These are phyloP conservation scores for Amauroascus niger DNA, from an alignment of 2,329 filamentous ascomycete genomes.

Conservation along the genomic window DNA sequence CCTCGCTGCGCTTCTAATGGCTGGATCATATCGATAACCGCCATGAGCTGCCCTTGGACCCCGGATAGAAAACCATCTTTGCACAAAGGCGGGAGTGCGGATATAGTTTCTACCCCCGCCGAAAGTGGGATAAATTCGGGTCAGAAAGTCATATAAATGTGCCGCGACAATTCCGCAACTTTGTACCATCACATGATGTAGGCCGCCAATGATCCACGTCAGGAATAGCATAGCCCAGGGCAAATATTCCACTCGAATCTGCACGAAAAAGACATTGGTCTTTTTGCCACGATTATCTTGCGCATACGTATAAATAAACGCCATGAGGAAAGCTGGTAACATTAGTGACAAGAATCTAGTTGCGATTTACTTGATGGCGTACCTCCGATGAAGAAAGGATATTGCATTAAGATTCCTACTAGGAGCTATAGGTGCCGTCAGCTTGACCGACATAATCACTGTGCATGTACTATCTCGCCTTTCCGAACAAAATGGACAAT, in stretches of 20 bases:
- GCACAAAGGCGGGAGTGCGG: constrained; percentile 62
- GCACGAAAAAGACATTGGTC: constrained; percentile 70
- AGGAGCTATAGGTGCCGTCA: constrained; percentile 33
- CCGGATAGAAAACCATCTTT: constrained; percentile 47
- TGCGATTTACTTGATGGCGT: constrained; percentile 17
- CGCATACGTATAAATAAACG: constrained; percentile 71
- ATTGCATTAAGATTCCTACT: constrained; percentile 32
- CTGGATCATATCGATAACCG: constrained; percentile 53
- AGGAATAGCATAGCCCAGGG: constrained; percentile 71
- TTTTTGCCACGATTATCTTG: constrained; percentile 74
- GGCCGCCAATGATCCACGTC: constrained; percentile 59
- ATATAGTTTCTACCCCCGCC: constrained; percentile 72
- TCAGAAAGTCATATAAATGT: constrained; percentile 84
- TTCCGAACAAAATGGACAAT: constrained; percentile 2
- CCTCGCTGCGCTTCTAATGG: constrained; percentile 42
- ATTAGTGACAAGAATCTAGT: constrained; percentile 20
- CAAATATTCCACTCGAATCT: constrained; percentile 69
- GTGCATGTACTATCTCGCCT: constrained; percentile 9
- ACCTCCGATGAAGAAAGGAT: constrained; percentile 32
- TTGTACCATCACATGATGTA: constrained; percentile 50
- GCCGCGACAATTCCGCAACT: constrained; percentile 73
- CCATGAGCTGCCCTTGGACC: constrained; percentile 28
- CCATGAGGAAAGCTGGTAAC: constrained; percentile 63
- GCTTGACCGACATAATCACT: constrained; percentile 14
- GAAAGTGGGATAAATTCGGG: constrained; percentile 77